A percentile compares a stretch with the other conserved stretches of the same genome.
Conservation (phyloP, 176 grass and related monocot genomes). For the Aegilops tauschii region DNA sequence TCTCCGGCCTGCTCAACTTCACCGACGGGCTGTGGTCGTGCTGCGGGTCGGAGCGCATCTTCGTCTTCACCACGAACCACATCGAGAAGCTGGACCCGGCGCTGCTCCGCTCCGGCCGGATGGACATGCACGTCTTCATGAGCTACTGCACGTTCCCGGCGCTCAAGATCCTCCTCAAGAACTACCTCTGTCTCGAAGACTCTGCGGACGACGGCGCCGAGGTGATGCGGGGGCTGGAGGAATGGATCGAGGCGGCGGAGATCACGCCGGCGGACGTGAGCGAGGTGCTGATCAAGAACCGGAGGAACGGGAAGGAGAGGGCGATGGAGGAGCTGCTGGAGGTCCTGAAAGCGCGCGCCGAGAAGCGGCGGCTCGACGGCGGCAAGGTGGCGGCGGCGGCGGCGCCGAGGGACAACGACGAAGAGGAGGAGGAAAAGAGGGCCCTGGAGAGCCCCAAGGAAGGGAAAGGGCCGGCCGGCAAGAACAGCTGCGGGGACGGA, state of each 20-base stretch:
- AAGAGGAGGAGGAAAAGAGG: slow-evolving; percentile 79
- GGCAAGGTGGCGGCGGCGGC: not conserved
- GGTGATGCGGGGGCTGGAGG: slow-evolving; percentile 28
- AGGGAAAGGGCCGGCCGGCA: slow-evolving; percentile 22
- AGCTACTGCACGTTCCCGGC: slow-evolving; percentile 72
- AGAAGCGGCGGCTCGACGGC: slow-evolving; percentile 19
- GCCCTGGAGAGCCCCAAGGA: slow-evolving; percentile 81
- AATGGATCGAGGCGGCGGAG: slow-evolving; percentile 49
- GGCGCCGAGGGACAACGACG: slow-evolving; percentile 9
- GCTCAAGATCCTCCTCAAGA: slow-evolving; percentile 69
- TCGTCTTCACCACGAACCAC: slow-evolving; percentile 95
- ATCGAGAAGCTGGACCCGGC: slow-evolving; percentile 88
- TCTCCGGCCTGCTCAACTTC: slow-evolving; percentile 85
- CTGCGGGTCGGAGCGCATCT: slow-evolving; percentile 88
- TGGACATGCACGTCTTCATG: slow-evolving; percentile 97
- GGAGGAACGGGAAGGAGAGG: slow-evolving; percentile 37
- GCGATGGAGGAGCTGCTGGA: slow-evolving; percentile 44
- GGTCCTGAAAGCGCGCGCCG: slow-evolving; percentile 30
- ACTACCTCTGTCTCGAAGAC: slow-evolving; percentile 53
- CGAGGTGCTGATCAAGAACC: slow-evolving; percentile 85
- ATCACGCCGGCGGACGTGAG: slow-evolving; percentile 92
- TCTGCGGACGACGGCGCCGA: not conserved
- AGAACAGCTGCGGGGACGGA: slow-evolving; percentile 26
- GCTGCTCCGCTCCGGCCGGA: slow-evolving; percentile 79
- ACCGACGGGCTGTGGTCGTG: slow-evolving; percentile 91